phyloP scores from a whole-genome alignment of 371 early-diverging fungal species.

The Amoeboaphelidium occidentale region DNA sequence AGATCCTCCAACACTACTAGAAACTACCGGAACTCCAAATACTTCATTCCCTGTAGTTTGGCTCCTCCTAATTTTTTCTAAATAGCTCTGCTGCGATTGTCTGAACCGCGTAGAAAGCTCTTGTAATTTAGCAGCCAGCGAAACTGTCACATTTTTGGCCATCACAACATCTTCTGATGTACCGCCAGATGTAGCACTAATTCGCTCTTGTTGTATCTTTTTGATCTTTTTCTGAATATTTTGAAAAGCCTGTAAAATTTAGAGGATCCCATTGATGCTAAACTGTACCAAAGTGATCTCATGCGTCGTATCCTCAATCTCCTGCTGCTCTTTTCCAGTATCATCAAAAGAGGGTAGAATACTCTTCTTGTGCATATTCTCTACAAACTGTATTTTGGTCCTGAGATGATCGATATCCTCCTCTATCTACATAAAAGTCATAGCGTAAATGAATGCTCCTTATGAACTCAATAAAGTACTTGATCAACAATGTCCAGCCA shows the following conservation, averaged over 20 bases:
- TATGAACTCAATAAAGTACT: constrained; percentile 3
- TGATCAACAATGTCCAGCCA: constrained; percentile 10
- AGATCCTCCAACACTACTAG: not conserved
- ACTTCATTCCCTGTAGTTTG: not conserved
- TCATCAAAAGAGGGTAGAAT: constrained; percentile 85
- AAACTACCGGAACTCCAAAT: not conserved
- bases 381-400: constrained; percentile 41
- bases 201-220: constrained; percentile 24
- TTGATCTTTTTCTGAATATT: constrained; percentile 53
- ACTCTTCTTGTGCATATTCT: constrained; percentile 63
- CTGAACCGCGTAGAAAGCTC: constrained; percentile 53
- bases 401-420: constrained; percentile 23
- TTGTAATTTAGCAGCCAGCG: constrained; percentile 68
- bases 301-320: constrained; percentile 50
- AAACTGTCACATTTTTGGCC: constrained; percentile 60
- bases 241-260: constrained; percentile 42
- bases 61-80: constrained; percentile 31
- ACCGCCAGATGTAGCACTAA: constrained; percentile 8
- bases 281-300: constrained; percentile 45
- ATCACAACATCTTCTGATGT: constrained; percentile 37
- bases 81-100: constrained; percentile 56
- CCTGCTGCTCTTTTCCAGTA: constrained; percentile 47
- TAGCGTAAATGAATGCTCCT: not conserved
- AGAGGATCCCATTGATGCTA: not conserved
- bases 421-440: constrained; percentile 11